phyloP scores from a whole-genome alignment of 176 grass and related monocot species.

The Zea luxurians region DNA sequence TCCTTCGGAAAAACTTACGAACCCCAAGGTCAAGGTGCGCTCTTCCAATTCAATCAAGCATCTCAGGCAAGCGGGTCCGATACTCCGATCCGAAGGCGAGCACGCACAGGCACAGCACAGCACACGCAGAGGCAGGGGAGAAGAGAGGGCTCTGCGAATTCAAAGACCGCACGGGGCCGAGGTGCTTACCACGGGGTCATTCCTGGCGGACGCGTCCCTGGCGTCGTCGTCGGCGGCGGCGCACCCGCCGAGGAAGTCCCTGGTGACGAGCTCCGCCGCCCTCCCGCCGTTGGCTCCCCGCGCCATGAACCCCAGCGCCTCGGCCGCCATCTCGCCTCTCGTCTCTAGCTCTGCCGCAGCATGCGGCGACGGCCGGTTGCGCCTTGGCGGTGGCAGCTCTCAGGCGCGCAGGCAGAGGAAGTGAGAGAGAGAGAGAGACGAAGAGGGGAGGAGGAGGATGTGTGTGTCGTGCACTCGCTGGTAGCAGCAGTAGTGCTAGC shows the following conservation, averaged over 20 bases:
- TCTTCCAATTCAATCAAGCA: background rate
- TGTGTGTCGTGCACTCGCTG: background rate
- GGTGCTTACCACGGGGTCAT: constrained; percentile 37
- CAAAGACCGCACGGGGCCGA: background rate
- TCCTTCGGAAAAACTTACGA: background rate
- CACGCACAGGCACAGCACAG: no score
- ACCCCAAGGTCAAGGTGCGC: background rate
- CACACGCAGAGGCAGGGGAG: background rate
- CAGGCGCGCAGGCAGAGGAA: background rate
- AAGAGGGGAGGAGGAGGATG: background rate
- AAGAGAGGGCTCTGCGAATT: background rate
- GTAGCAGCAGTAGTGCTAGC: no score
- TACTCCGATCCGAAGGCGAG: no score
- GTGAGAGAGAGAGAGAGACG: no score
- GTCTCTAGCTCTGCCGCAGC: background rate
- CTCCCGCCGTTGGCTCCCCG: constrained; percentile 39
- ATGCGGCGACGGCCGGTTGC: background rate
- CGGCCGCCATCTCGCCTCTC: constrained; percentile 48
- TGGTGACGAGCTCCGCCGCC: constrained; percentile 72
- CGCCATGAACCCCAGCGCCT: constrained; percentile 69
- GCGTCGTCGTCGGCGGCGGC: constrained; percentile 36
- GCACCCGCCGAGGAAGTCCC: constrained; percentile 86
- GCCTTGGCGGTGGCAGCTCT: background rate
- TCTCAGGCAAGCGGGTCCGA: background rate
- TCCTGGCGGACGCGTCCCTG: constrained; percentile 42